Base-by-base conservation (phyloP, 306 rosid genomes). In the Trichosanthes cucumerina region DNA sequence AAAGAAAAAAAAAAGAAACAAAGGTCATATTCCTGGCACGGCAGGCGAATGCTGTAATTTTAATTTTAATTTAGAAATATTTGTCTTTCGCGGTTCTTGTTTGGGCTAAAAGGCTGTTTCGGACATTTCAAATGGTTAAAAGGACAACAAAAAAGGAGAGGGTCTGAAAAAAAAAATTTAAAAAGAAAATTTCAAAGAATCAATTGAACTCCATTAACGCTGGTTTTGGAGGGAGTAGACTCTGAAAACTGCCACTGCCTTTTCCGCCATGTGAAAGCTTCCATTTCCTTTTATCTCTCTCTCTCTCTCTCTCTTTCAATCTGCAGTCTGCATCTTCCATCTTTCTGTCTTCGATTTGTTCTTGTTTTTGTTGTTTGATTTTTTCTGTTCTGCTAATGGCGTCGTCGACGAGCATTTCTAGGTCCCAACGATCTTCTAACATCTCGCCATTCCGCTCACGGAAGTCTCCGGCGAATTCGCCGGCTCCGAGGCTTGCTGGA, bases 401-500 rank as follows among this genome's bases (percentile, higher is more conserved):
- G 93, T 88, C 86, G 78, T 56, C 89, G 76, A 81, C 81, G 69
- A 33, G 62, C 76, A 26, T 78, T 33, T 84, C 84, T 14, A 86
- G 90, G 81, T 85, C 93, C 77, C 91, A 84, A 28, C 86, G 90
- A 81, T 69, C 93, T 46, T 72, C 89, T 14, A 59, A 83, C 52
- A 75, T 82, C 76, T 87, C 97, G 14, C 92, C 96, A 11, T 87
- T 86, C 80, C 90, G 91, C 47, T 88, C 92, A 1, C 84, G 90
- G 68, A 92, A 86, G 82, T 83, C 92, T 0, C 86, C 91, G 36
- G 81, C 83, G 19, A 46, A 60, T 47, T 54, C 72, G 21, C 76
- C 65, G 31, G 38, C 80, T 4, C 9, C 77, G 14, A 91, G 87
- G 41, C 69, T 84, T 9, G 38, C 83, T 26, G 90, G 77, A 46